A percentile compares a stretch with the other conserved stretches of the same genome.
phyloP scores from a whole-genome alignment of 345 rosid genomes.

The Lepidium africanum region DNA sequence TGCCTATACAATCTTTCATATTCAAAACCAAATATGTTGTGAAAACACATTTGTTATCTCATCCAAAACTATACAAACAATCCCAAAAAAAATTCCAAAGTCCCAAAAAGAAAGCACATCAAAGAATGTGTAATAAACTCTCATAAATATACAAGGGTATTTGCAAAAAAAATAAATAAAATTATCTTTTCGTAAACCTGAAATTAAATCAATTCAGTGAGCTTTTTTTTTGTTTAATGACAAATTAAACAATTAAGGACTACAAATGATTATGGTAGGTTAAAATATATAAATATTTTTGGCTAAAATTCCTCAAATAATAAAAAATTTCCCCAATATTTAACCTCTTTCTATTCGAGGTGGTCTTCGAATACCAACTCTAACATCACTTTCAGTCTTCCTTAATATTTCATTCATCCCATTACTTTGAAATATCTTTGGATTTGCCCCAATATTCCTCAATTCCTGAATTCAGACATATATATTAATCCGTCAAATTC shows the following conservation, averaged over 20 bases:
- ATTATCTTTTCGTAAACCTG: conserved; percentile 12
- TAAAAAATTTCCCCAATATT: neutral
- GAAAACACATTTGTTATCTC: too few species aligned
- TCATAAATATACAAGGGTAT: neutral
- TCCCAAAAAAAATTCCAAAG: too few species aligned
- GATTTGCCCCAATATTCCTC: conserved; percentile 19
- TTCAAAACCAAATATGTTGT: too few species aligned
- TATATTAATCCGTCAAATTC: neutral
- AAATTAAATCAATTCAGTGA: conserved; percentile 6
- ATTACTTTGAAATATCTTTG: conserved; percentile 22
- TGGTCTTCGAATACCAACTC: conserved; percentile 24
- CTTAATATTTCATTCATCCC: conserved; percentile 34
- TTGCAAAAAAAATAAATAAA: neutral
- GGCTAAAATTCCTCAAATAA: neutral
- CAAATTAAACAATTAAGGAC: neutral
- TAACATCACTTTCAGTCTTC: conserved; percentile 24
- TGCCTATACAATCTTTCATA: too few species aligned
- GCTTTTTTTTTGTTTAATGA: neutral
- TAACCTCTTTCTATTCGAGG: conserved; percentile 29
- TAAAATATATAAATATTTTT: neutral
- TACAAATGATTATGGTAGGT: conserved; percentile 12
- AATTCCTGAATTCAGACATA: neutral
- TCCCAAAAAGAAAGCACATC: neutral
- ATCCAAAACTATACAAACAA: too few species aligned
- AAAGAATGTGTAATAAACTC: too few species aligned